Evolutionary conservation across 306 rosid species (phyloP).

Genomic region (Senna siamea): DNA sequence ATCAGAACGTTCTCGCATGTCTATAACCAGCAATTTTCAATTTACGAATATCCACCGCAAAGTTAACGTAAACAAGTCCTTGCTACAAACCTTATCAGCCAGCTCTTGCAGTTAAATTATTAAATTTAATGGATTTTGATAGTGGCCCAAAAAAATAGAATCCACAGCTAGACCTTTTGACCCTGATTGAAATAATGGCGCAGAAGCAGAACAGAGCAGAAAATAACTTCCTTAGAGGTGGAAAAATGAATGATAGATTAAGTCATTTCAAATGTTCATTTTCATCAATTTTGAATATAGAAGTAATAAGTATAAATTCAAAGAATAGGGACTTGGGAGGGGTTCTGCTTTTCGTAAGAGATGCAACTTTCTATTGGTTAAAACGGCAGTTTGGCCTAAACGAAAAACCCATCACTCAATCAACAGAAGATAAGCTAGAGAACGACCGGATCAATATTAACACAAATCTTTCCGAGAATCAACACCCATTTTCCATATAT

Average conservation of each 20-base stretch:
- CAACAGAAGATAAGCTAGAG: background rate
- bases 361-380: background rate
- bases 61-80: too few relatives aligned
- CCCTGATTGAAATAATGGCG: background rate
- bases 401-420: background rate
- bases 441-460: background rate
- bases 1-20: background rate
- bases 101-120: background rate
- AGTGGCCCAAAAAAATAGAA: too few relatives aligned
- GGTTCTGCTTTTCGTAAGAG: background rate
- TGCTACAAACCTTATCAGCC: too few relatives aligned
- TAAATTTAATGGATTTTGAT: background rate
- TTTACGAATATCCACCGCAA: background rate
- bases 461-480: background rate
- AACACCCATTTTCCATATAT: background rate
- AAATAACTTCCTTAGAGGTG: background rate
- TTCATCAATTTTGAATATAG: too few relatives aligned
- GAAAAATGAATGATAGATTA: too few relatives aligned
- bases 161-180: background rate
- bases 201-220: background rate
- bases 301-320: too few relatives aligned
- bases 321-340: too few relatives aligned
- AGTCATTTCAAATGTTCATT: too few relatives aligned
- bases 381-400: background rate
- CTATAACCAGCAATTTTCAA: background rate